Percentiles rank a stretch among this genome's conserved stretches.
Evolutionary conservation across 768 basidiomycete genomes (phyloP).

Genomic region (Boletus eberwhitei): DNA sequence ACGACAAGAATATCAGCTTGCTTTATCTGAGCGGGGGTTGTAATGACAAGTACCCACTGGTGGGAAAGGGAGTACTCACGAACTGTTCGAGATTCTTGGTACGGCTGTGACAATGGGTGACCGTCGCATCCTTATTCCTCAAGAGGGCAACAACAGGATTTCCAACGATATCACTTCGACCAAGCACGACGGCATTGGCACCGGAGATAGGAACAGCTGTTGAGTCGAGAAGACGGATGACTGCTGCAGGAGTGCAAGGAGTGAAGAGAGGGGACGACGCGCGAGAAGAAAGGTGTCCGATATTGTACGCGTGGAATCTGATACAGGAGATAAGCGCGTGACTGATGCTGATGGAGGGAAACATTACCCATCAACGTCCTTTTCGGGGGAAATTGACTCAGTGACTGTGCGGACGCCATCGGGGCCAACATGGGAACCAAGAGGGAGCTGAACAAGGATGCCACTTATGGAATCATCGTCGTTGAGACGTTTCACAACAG

Average conservation of each 20-base stretch:
- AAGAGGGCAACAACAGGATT: constrained; percentile 92
- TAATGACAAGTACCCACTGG: constrained; percentile 4
- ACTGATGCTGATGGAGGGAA: constrained; percentile 1
- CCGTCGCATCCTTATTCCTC: constrained; percentile 87
- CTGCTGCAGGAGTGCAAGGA: constrained; percentile 94
- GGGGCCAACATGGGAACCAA: constrained; percentile 75
- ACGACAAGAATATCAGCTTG: constrained; percentile 91
- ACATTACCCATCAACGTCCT: constrained; percentile 93
- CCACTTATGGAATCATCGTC: constrained; percentile 78
- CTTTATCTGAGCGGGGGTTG: constrained; percentile 53
- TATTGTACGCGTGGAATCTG: constrained; percentile 98
- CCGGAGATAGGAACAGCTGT: constrained; percentile 79
- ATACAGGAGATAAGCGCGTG: constrained; percentile 4
- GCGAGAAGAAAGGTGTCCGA: constrained; percentile 89
- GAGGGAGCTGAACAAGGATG: constrained; percentile 92
- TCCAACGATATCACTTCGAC: constrained; percentile 97
- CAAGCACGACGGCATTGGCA: constrained; percentile 85
- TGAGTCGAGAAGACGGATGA: constrained; percentile 85
- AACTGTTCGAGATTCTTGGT: constrained; percentile 79
- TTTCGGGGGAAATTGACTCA: constrained; percentile 90
- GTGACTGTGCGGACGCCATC: constrained; percentile 89
- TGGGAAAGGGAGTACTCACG: constrained; percentile 42
- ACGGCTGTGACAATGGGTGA: constrained; percentile 95
- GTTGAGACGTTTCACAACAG: constrained; percentile 78
- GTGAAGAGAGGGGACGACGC: constrained; percentile 86